These are phyloP conservation scores for Fusarium nodosum DNA, from an alignment of 2,329 filamentous ascomycete genomes.

Conservation along the genomic window DNA sequence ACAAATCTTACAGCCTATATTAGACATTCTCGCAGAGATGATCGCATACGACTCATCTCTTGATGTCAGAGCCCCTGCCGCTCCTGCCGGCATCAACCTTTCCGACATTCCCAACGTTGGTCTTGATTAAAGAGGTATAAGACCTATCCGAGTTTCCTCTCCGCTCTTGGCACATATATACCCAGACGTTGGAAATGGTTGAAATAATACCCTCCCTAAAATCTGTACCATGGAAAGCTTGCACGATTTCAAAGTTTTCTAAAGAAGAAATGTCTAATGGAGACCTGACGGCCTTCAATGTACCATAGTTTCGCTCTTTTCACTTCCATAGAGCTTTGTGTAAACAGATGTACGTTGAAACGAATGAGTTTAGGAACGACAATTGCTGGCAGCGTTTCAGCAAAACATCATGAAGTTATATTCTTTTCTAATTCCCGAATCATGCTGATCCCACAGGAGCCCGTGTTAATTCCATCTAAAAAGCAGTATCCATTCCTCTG, in stretches of 20 bases:
- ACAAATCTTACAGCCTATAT: slow-evolving; percentile 75
- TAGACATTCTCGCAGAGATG: slow-evolving; percentile 98
- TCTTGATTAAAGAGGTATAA: slow-evolving; percentile 62
- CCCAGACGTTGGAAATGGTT: slow-evolving; percentile 44
- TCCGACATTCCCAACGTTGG: slow-evolving; percentile 65
- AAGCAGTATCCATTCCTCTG: too few species aligned
- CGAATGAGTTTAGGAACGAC: slow-evolving; percentile 52
- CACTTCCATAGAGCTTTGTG: slow-evolving; percentile 59
- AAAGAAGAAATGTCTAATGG: slow-evolving; percentile 43
- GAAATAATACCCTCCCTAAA: slow-evolving; percentile 32
- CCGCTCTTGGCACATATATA: slow-evolving; percentile 37
- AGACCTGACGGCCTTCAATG: slow-evolving; percentile 54
- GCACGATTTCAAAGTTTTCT: slow-evolving; percentile 26
- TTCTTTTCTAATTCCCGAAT: slow-evolving; percentile 16
- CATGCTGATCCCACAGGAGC: not conserved
- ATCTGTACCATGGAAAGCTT: slow-evolving; percentile 32
- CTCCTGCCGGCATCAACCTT: slow-evolving; percentile 58
- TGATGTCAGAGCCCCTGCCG: slow-evolving; percentile 65
- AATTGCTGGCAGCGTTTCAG: slow-evolving; percentile 52
- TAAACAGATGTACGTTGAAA: slow-evolving; percentile 58
- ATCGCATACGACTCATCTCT: slow-evolving; percentile 89
- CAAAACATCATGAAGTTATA: slow-evolving; percentile 49
- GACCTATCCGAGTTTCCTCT: slow-evolving; percentile 32
- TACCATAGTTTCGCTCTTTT: slow-evolving; percentile 59
- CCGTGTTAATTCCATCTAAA: not conserved